These are phyloP conservation scores for Triticum turgidum DNA, from an alignment of 176 grass and related monocot species.

Conservation along the genomic window DNA sequence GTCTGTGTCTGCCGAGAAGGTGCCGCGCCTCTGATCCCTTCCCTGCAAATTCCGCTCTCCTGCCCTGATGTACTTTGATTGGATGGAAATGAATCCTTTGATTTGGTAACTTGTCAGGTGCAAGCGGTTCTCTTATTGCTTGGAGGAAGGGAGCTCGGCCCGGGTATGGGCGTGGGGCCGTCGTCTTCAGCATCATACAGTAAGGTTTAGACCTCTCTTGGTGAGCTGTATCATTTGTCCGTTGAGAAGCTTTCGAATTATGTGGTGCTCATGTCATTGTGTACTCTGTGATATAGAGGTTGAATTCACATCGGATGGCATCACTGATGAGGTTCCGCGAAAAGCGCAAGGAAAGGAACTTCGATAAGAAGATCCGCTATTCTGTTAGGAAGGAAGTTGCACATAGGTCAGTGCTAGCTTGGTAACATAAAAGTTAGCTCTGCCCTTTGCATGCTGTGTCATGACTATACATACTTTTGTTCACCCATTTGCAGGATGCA, in stretches of 20 bases:
- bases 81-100: not conserved
- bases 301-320: slow-evolving; percentile 91
- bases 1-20: slow-evolving; percentile 96
- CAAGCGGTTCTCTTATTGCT: slow-evolving; percentile 92
- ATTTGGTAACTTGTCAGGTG: slow-evolving; percentile 53
- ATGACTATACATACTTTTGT: not conserved
- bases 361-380: slow-evolving; percentile 96
- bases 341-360: slow-evolving; percentile 95
- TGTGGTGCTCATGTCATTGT: slow-evolving; percentile 3
- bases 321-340: slow-evolving; percentile 94
- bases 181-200: slow-evolving; percentile 63
- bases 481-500: slow-evolving; percentile 71
- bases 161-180: slow-evolving; percentile 33
- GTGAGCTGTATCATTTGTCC: not conserved
- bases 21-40: not conserved
- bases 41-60: not conserved
- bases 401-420: slow-evolving; percentile 55
- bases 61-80: not conserved
- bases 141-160: slow-evolving; percentile 77
- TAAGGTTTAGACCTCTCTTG: slow-evolving; percentile 50
- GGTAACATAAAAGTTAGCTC: not conserved
- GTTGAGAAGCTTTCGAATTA: not conserved
- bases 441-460: slow-evolving; percentile 5
- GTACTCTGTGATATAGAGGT: slow-evolving; percentile 39
- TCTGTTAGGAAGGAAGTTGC: slow-evolving; percentile 95